A percentile compares a stretch with the other conserved stretches of the same genome.
These are phyloP conservation scores for Cordyceps javanica DNA, from an alignment of 2,329 filamentous ascomycete species.

Conservation along the genomic window DNA sequence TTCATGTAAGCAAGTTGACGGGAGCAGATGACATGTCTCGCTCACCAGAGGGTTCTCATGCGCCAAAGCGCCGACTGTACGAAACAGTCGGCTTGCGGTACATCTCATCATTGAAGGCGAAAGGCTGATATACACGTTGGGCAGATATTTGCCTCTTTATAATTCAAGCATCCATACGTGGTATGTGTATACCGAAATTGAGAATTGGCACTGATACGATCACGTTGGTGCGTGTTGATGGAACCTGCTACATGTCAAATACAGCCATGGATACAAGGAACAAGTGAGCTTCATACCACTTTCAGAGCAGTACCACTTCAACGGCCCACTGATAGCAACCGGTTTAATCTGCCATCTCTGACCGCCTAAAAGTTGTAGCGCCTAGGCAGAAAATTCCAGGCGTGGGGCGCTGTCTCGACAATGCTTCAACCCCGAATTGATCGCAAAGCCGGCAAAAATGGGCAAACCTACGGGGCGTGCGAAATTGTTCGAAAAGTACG, in stretches of 20 bases:
- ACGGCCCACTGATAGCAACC: background rate
- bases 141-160: too few relatives aligned
- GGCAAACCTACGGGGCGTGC: conserved; percentile 46
- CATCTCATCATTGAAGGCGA: conserved; percentile 29
- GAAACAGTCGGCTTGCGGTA: conserved; percentile 31
- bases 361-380: conserved; percentile 47
- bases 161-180: background rate
- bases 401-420: conserved; percentile 21
- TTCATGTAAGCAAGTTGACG: background rate
- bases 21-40: background rate
- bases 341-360: conserved; percentile 34
- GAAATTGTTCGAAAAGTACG: conserved; percentile 55
- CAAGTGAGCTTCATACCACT: background rate
- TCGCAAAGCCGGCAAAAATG: conserved; percentile 36
- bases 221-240: background rate
- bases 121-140: background rate
- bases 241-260: background rate
- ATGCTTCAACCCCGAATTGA: conserved; percentile 14
- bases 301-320: background rate
- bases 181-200: background rate
- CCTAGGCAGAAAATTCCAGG: conserved; percentile 27
- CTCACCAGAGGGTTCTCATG: conserved; percentile 87
- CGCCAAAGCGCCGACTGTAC: conserved; percentile 22
- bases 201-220: background rate
- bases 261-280: background rate